Percentiles rank a stretch among this genome's conserved stretches.
phyloP scores from a whole-genome alignment of 805 yeast species.

The Pichia nakasei region DNA sequence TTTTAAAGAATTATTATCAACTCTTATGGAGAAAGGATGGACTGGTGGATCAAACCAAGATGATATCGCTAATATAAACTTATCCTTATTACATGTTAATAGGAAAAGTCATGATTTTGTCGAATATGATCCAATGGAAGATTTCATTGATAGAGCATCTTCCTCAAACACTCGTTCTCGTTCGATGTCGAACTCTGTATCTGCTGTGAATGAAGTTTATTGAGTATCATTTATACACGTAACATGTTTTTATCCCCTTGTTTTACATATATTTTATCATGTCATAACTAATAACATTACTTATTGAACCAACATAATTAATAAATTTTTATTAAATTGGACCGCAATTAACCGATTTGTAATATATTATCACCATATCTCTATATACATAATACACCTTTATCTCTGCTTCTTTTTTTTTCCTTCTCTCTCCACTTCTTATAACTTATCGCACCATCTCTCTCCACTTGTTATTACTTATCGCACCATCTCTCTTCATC shows the following conservation, averaged over 20 bases:
- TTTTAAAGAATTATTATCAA: conserved; percentile 28
- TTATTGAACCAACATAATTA: too few species aligned
- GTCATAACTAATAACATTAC: too few species aligned
- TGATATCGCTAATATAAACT: conserved; percentile 25
- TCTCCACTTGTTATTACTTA: too few species aligned
- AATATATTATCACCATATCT: too few species aligned
- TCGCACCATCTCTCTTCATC: background rate
- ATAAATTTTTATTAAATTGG: too few species aligned
- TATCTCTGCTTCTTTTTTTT: too few species aligned
- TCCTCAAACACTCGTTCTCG: conserved; percentile 1
- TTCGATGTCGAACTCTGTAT: background rate
- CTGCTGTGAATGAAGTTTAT: background rate
- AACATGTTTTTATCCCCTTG: background rate
- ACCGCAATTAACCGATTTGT: too few species aligned
- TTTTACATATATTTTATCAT: too few species aligned
- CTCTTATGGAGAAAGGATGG: conserved; percentile 28
- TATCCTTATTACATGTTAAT: conserved; percentile 18
- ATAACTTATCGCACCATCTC: too few species aligned
- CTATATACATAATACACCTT: too few species aligned
- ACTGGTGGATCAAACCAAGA: conserved; percentile 28
- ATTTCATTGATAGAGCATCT: conserved; percentile 17
- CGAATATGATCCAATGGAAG: conserved; percentile 26
- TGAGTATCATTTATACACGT: background rate
- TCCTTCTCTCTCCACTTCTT: too few species aligned
- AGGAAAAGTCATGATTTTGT: conserved; percentile 12